Base-by-base conservation (phyloP, 176 grass and related monocot genomes). In the Olyra latifolia region DNA sequence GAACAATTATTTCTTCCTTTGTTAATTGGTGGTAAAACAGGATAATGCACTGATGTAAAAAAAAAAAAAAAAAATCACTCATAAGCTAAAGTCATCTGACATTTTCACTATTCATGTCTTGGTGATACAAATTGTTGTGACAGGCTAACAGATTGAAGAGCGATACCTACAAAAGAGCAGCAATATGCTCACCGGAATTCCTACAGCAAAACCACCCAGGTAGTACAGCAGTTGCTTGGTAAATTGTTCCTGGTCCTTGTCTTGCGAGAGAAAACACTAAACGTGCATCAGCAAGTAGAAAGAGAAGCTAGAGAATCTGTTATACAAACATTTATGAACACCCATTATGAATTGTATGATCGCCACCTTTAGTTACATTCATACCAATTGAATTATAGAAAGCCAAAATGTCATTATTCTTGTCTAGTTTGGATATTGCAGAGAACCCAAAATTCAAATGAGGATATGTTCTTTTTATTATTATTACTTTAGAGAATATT, bases 111-210 rank as follows among this genome's bases (percentile, higher is more conserved):
- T 10, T 67, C 19, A 24, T 82, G 25, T 66, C 76, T 17, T 78
- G 64, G 48, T 12, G 41, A 39, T 74, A 38, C 61, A 70, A 59
- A 78, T 50, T 66, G 47, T 84, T 41, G 35, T 42, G 75, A 88
- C 69, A 72, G 30, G 53, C 66, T 30, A 80, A 77, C 77, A 88
- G 82, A 72, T 86, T 79, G 76, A 87, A 87, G 85, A 98, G 78
- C 58, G 89, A 91, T 95, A 95, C 95, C 88, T 98, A 98, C 73
- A 95, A 92, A 81, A 87, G 76, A 89, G 83, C 76, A 91, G 88
- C 88, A 89, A 84, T 94, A 91, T 91, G 95, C 95, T 95, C 95
- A 98, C 95, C 95, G 90, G 95, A 90, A 98, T 91, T 95, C 92
- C 88, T 85, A 86, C 92, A 86, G 90, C 90, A 89, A 98, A 98